Conservation (phyloP, 202 grass and related monocot genomes). For the Hordeum pubiflorum region DNA sequence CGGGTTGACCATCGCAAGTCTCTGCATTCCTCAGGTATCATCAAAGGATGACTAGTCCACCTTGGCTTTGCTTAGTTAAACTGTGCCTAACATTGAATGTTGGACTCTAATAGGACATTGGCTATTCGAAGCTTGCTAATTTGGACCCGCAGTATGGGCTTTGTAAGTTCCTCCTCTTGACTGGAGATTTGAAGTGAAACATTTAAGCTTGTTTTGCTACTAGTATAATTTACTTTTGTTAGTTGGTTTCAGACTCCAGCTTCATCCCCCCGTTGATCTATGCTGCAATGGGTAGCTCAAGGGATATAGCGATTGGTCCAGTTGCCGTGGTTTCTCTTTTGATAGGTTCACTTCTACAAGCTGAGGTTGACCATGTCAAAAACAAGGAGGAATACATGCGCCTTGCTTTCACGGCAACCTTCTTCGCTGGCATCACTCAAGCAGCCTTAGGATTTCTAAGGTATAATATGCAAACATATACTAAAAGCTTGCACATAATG, state of each 20-base stretch:
- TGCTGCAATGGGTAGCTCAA: conserved; percentile 93
- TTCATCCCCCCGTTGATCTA: conserved; percentile 87
- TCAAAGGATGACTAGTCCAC: background rate
- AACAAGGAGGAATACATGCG: conserved; percentile 63
- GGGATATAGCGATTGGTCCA: conserved; percentile 89
- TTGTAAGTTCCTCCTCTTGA: conserved; percentile 48
- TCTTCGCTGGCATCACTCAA: conserved; percentile 98
- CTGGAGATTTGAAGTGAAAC: background rate
- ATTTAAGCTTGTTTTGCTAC: background rate
- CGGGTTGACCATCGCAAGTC: conserved; percentile 90
- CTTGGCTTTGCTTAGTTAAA: conserved; percentile 9
- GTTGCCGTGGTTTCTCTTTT: conserved; percentile 92
- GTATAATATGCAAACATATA: conserved; percentile 29
- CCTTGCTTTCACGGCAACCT: conserved; percentile 91
- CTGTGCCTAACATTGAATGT: background rate
- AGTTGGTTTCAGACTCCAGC: conserved; percentile 68
- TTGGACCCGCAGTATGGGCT: conserved; percentile 82
- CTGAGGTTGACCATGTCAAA: conserved; percentile 52
- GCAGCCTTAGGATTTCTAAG: conserved; percentile 84
- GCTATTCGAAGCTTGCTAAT: conserved; percentile 87
- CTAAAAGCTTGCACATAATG: background rate
- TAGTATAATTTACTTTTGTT: background rate
- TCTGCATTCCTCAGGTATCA: conserved; percentile 92
- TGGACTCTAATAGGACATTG: conserved; percentile 70
- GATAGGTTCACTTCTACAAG: conserved; percentile 72